A percentile compares a stretch with the other conserved stretches of the same genome.
Conservation (phyloP, 164 flowering plant species). For the Stephania yunnanensis region DNA sequence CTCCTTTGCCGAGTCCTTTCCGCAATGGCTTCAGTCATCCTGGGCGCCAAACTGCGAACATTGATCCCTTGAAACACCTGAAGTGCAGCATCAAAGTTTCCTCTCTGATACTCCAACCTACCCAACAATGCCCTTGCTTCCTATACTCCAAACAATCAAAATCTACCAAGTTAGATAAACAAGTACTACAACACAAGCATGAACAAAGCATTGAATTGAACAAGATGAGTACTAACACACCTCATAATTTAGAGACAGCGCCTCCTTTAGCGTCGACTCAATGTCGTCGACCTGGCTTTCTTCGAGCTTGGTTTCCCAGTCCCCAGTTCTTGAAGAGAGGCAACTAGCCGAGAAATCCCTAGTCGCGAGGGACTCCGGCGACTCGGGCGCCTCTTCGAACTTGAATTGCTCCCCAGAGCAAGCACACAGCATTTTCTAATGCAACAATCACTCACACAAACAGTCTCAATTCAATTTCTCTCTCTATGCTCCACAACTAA, state of each 20-base stretch:
- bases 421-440: constrained; percentile 75
- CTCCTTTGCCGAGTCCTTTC: constrained; percentile 49
- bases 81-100: constrained; percentile 82
- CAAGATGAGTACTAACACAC: constrained; percentile 25
- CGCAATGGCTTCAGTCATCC: constrained; percentile 63
- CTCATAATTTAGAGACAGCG: constrained; percentile 93
- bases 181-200: background rate
- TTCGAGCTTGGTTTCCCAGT: constrained; percentile 78
- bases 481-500: background rate
- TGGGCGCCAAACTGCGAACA: constrained; percentile 48
- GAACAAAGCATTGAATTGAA: too few species aligned
- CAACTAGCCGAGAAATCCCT: constrained; percentile 90
- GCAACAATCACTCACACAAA: constrained; percentile 5
- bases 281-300: constrained; percentile 92
- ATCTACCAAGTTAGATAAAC: constrained; percentile 1
- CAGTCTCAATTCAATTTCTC: background rate
- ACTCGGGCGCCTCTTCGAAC: constrained; percentile 79
- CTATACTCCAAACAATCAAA: constrained; percentile 28
- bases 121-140: constrained; percentile 97
- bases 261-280: constrained; percentile 91
- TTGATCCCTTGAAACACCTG: constrained; percentile 97
- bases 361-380: constrained; percentile 91
- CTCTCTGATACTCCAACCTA: constrained; percentile 76
- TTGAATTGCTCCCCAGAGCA: constrained; percentile 97
- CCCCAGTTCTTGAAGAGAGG: constrained; percentile 72